Evolutionary conservation across 192 early-diverging fungal species (phyloP), one percentile per base, ranked within the genome.

Genomic region (Lunasporangiospora selenospora): DNA sequence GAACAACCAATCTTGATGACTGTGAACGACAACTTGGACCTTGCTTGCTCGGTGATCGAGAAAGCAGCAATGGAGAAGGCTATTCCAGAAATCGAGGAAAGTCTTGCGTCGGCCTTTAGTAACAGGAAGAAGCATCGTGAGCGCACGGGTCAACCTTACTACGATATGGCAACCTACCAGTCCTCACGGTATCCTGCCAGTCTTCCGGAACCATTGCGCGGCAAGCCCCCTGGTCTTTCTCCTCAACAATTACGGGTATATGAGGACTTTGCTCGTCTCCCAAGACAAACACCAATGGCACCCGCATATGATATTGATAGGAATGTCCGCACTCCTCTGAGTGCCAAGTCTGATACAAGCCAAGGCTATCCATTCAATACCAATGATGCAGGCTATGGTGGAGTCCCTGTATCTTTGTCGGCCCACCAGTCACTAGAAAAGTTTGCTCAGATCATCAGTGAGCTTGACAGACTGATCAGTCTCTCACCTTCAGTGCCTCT

Each of bases 51-150:
- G 0, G 87, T 99, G 27, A 92, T 97, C 52, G 95, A 99, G 75
- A 94, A 95, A 67, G 91, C 95, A 24, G 95, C 98, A 2, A 93
- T 93, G 62, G 95, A 97, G 67, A 96, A 96, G 55, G 93, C 95
- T 2, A 81, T 92, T n/a, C 81, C 90, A n/a, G 95, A 97, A 60
- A 95, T 99, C 40, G 95, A 97, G 76, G 89, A 94, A 45, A 67
- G 81, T n/a, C 80, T 99, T 45, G 76, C 78, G 11, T 57, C 83
- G 6, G 81, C 90, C 26, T 96, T 87, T 51, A 52, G 80, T 23
- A 86, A 79, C 39, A 85, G 98, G 30, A 87, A 91, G 77, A 94
- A 95, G 58, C 93, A 96, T 65, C 87, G 96, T 2, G 96, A 95
- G 75, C 85, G 92, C 44, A 89, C 88, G 13, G 90, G 87, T 13